Base-by-base conservation (phyloP, 1,284 basidiomycete genomes). In the Polyporus tsugae region DNA sequence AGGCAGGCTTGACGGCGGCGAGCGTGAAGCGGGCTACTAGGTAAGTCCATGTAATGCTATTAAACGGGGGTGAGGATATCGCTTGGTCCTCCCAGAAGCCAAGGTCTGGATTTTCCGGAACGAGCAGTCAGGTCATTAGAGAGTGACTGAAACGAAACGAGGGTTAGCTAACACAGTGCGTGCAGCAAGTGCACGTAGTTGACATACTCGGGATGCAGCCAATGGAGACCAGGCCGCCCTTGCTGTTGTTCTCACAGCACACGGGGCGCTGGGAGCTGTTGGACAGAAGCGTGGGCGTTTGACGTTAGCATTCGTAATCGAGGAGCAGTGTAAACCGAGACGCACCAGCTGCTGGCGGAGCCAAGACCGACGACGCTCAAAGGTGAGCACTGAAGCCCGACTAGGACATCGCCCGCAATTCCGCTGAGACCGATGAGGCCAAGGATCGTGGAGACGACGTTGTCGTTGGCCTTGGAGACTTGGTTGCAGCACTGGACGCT, bases 221-320 rank as follows among this genome's bases (percentile, higher is more conserved):
- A 61, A 73, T 73, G 46, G 69, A 71, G 29, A 73, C 66, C 49
- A 73, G 58, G 35, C 66, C 67, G 44, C 72, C 72, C 4, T 71
- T 44, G 58, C 63, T 70, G 70, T 73, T 73, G 68, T 73, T 72
- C 65, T 73, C 70, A n/a, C 72, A 73, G 67, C 72, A 73, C 15
- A 73, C 72, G 35, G 70, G 38, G 19, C 60, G 65, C 44, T 68
- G 44, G 6, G 62, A 60, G 68, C 72, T 73, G 44, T 0, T 11
- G 29, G 15, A 4, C 29, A 19, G 33, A 55, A 55, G 15, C 29
- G 29, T 52, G 22, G 25, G 49, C 6, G 4, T 4, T 39, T 29
- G 29, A 29, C 29, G 22, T 35, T 11, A 19, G 17, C 29, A 9
- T 2, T 55, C 15, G 15, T 25, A 10, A 25, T 25, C 22, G 46